Percentiles rank a stretch among this genome's conserved stretches.
Conservation (phyloP, 108 stramenopile genomes). For the Cyclotella sp. region DNA sequence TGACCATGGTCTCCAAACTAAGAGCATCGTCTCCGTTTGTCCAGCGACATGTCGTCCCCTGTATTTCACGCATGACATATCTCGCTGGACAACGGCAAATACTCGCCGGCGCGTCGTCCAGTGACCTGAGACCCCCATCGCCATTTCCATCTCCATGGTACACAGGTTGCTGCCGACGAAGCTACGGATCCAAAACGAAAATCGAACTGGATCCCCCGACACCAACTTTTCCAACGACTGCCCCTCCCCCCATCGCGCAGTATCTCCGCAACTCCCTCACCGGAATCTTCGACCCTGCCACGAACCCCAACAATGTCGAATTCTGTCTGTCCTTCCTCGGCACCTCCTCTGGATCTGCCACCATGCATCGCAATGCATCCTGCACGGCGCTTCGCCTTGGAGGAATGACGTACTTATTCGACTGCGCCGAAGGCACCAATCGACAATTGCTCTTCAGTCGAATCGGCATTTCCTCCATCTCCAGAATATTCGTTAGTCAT, state of each 20-base stretch:
- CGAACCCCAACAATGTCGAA: conserved; percentile 17
- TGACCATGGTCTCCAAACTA: no score
- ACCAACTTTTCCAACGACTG: neutral
- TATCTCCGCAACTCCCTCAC: conserved; percentile 11
- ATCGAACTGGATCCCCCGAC: neutral
- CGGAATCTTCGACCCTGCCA: neutral
- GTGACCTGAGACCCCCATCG: neutral
- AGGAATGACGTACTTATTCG: conserved; percentile 76
- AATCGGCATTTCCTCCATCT: conserved; percentile 40
- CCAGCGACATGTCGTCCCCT: neutral
- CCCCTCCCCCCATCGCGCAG: neutral
- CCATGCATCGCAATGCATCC: conserved; percentile 50
- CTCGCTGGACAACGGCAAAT: neutral
- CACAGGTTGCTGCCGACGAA: neutral
- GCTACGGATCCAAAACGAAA: neutral
- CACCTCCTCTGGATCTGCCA: conserved; percentile 70
- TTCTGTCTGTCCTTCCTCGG: conserved; percentile 78
- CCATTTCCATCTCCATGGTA: neutral
- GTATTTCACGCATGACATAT: neutral
- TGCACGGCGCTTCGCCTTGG: conserved; percentile 67
- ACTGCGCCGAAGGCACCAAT: conserved; percentile 92
- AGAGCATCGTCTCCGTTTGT: neutral
- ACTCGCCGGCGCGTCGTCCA: neutral
- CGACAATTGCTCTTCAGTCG: conserved; percentile 66
- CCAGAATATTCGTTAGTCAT: conserved; percentile 89